Percentiles rank a stretch among this genome's conserved stretches.
These are phyloP conservation scores for Fusarium sp. DNA, from an alignment of 2,329 filamentous ascomycete genomes.

Conservation along the genomic window DNA sequence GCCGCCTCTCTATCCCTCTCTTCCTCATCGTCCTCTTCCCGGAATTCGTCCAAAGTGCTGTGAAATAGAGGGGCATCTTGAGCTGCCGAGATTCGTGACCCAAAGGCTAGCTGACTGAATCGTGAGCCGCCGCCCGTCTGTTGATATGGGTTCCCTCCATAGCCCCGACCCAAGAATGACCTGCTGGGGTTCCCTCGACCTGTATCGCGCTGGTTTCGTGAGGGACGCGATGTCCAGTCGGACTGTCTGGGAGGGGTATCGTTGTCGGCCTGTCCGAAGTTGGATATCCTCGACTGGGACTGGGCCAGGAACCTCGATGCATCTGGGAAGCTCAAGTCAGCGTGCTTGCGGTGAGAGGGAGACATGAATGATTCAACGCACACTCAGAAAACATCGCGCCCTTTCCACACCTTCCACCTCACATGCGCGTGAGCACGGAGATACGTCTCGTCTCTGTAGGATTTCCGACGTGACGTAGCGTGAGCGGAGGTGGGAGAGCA, in stretches of 20 bases:
- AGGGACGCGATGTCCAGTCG: constrained; percentile 53
- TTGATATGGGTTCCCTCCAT: constrained; percentile 82
- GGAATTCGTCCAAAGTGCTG: constrained; percentile 88
- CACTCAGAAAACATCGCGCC: constrained; percentile 78
- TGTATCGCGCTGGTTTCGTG: constrained; percentile 48
- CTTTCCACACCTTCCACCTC: constrained; percentile 51
- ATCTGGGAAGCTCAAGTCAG: constrained; percentile 67
- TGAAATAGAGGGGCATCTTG: constrained; percentile 95
- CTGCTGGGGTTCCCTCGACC: constrained; percentile 50
- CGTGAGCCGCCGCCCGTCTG: constrained; percentile 79
- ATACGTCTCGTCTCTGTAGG: constrained; percentile 11
- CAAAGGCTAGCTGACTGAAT: constrained; percentile 79
- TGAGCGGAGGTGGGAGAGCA: constrained; percentile 23
- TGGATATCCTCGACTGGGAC: constrained; percentile 90
- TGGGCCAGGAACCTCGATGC: constrained; percentile 96
- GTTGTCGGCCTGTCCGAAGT: constrained; percentile 71
- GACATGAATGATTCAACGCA: constrained; percentile 60
- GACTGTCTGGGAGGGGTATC: constrained; percentile 42
- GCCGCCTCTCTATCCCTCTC: constrained; percentile 91
- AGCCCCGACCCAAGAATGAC: constrained; percentile 59
- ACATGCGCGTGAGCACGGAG: constrained; percentile 37
- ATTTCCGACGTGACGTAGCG: constrained; percentile 41
- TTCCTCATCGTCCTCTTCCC: constrained; percentile 92
- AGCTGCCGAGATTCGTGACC: constrained; percentile 76
- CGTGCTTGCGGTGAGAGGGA: not conserved